Evolutionary conservation across 2,329 filamentous ascomycete genomes (phyloP), one percentile per base, ranked within the genome.

Genomic region (Microdochium bolleyi): DNA sequence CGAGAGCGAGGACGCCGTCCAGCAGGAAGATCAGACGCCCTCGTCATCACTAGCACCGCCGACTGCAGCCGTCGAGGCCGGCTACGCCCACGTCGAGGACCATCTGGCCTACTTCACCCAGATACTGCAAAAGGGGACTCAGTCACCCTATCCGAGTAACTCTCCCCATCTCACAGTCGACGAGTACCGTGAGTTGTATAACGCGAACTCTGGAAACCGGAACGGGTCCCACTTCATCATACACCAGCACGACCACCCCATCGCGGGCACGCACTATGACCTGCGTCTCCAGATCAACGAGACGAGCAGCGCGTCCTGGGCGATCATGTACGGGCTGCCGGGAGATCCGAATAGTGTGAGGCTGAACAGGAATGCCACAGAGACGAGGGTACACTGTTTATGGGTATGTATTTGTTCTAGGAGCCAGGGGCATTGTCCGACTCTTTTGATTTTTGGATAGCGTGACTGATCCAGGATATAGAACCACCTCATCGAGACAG

Each of bases 181-280:
- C 1, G 53, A 51, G 2, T 76, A 73, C 58, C 56, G 60, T 3
- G 54, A 60, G 9, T 66, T 77, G 8, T 78, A 75, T 52, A 56
- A 59, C 3, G 50, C 52, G n/a, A 67, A 67, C 49, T 60, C 58
- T 1, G 66, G 64, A 19, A 67, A 53, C 48, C 41, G 54, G 3
- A 46, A 52, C 16, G 74, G 74, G 19, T 69, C 73, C 9, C 82
- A 85, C 63, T 89, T 88, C 61, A 80, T 89, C 51, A 76, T 89
- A 37, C 84, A 89, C 64, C 85, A 89, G 62, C 85, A 89, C 62
- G 84, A 88, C 61, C 85, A 89, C 62, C 86, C 85, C 1, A 65
- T 87, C 46, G 83, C 85, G 10, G 84, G 85, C 24, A 75, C 76
- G 1, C 82, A 86, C 62, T 87, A 89, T 70, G 86, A 89, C 64